Base-by-base conservation (phyloP, 768 basidiomycete genomes). In the Hirschioporus abietinus region DNA sequence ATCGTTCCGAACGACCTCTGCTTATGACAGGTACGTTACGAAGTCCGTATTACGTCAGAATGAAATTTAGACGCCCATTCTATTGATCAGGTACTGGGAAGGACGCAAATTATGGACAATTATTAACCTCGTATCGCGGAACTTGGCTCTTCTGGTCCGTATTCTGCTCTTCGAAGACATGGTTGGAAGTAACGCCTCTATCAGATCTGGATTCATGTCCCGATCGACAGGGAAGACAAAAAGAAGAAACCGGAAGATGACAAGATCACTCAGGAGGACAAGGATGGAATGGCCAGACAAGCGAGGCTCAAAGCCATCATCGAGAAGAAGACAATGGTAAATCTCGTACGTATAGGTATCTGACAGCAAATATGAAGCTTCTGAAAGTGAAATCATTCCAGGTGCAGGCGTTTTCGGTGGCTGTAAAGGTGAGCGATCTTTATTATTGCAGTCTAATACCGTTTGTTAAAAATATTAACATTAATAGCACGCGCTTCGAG, bases 321-420 rank as follows among this genome's bases (percentile, higher is more conserved):
- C 64, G 90, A 91, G 79, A 92, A 91, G 76, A 88, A 88, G 77
- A 84, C 84, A 0, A 89, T 90, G 82, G 80, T 92, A 66, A 90
- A 90, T 71, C 73, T 92, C 63, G 85, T 87, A 67, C 68, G 82
- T 30, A 18, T 2, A 60, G 9, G 52, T 30, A 2, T 30, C 30
- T 58, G 36, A 23, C 35, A n/a, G 7, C 26, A 58, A n/a, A 15
- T 27, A 3, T 42, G 20, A 57, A 20, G 15, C 23, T 24, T 42
- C 52, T 35, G 34, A 35, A 65, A 18, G 65, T 35, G 62, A 30
- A 42, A 27, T 63, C n/a, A 52, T 34, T 62, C 3, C 69, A 89
- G 87, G 78, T 90, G 24, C 87, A 89, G 80, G 89, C 88, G 0
- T 90, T 84, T 71, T 80, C 87, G 1, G 87, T 90, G 4, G 77